Conservation (phyloP, 2,329 filamentous ascomycete genomes). For the Xylariaceae sp. region DNA sequence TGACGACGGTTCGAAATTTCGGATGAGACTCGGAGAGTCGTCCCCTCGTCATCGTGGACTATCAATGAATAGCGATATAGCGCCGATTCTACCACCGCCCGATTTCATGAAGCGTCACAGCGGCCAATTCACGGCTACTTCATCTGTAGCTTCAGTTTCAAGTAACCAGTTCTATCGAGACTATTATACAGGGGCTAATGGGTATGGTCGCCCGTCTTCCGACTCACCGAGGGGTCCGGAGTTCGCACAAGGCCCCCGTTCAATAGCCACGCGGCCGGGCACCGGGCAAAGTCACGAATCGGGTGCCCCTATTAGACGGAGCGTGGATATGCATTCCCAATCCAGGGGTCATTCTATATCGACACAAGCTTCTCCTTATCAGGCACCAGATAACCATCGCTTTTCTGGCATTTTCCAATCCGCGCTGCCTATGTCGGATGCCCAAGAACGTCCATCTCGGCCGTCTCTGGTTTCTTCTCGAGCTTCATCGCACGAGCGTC, state of each 20-base stretch:
- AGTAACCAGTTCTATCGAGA: conserved; percentile 53
- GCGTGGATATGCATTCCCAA: conserved; percentile 45
- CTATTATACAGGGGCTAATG: conserved; percentile 42
- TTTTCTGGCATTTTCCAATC: conserved; percentile 81
- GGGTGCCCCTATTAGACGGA: conserved; percentile 44
- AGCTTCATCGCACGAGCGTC: conserved; percentile 55
- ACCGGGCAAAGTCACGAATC: conserved; percentile 58
- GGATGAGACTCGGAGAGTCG: conserved; percentile 44
- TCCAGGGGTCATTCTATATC: conserved; percentile 50
- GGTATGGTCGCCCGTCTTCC: conserved; percentile 48
- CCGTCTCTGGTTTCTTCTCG: conserved; percentile 55
- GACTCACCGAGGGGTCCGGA: conserved; percentile 53
- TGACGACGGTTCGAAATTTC: conserved; percentile 46
- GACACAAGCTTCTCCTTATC: conserved; percentile 46
- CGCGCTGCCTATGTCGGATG: conserved; percentile 73
- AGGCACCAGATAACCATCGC: conserved; percentile 44
- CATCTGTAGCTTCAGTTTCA: conserved; percentile 41
- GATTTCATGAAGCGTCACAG: conserved; percentile 62
- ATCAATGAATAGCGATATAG: conserved; percentile 58
- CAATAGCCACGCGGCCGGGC: conserved; percentile 47
- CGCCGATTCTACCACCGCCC: conserved; percentile 57
- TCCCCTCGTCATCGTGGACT: conserved; percentile 50
- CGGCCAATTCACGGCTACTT: conserved; percentile 59
- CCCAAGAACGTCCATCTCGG: conserved; percentile 46
- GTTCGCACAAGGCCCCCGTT: conserved; percentile 42